A percentile compares a stretch with the other conserved stretches of the same genome.
phyloP scores from a whole-genome alignment of 495 filamentous ascomycete species.

The Tuber umbilicatum region DNA sequence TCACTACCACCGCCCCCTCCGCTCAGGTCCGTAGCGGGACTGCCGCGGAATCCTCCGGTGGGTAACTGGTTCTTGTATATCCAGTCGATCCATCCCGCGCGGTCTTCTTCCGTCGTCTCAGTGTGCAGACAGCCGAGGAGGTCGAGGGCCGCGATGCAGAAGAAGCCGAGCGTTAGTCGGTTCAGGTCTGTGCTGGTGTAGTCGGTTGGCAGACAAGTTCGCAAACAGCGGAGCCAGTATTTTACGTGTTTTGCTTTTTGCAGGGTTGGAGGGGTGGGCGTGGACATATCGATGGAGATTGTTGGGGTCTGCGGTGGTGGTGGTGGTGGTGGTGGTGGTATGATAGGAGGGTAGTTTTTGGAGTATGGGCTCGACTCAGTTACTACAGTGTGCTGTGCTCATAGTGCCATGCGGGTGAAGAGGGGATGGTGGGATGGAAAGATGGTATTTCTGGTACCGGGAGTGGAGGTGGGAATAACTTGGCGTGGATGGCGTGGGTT shows the following conservation, averaged over 20 bases:
- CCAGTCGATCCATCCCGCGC: conserved; percentile 59
- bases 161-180: conserved; percentile 81
- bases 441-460: no score
- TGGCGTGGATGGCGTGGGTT: no score
- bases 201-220: conserved; percentile 66
- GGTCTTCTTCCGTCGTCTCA: conserved; percentile 54
- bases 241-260: conserved; percentile 70
- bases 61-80: conserved; percentile 69
- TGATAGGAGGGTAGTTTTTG: conserved; percentile 5
- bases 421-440: background rate
- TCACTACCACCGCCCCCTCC: conserved; percentile 45
- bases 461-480: no score
- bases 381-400: background rate
- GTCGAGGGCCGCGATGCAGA: conserved; percentile 78
- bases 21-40: conserved; percentile 59
- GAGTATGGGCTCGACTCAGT: no score
- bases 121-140: conserved; percentile 59
- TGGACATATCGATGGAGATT: conserved; percentile 30
- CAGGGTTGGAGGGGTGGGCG: conserved; percentile 48
- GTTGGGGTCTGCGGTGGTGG: background rate
- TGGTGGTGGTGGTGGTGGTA: background rate
- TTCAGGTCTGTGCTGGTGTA: conserved; percentile 85
- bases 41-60: conserved; percentile 71
- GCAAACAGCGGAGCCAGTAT: conserved; percentile 88
- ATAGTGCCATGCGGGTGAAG: background rate